Percentiles rank a stretch among this genome's conserved stretches.
phyloP scores from a whole-genome alignment of 73 alveolate species.

The Tetrahymena borealis region DNA sequence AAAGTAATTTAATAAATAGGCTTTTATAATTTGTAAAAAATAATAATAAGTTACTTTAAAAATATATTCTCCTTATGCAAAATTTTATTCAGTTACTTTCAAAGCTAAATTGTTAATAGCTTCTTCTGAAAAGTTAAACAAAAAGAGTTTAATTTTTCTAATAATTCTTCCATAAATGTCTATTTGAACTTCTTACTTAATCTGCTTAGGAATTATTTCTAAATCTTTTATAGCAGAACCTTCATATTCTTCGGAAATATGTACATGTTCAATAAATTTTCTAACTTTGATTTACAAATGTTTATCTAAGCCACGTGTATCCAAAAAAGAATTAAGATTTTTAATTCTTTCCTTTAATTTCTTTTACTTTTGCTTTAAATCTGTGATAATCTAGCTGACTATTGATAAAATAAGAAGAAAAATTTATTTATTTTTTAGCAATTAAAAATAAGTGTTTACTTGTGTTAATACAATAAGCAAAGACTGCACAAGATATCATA shows the following conservation, averaged over 20 bases:
- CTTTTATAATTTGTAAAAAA: too few species aligned
- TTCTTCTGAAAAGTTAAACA: neutral
- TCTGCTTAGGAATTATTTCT: neutral
- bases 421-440: neutral
- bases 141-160: neutral
- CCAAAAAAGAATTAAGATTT: neutral
- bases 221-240: neutral
- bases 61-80: neutral
- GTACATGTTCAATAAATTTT: neutral
- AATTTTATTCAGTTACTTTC: neutral
- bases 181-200: neutral
- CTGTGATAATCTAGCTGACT: neutral
- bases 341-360: neutral
- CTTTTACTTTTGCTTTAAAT: neutral
- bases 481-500: neutral
- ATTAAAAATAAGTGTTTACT: neutral
- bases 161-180: neutral
- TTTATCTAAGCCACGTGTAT: neutral
- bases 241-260: neutral
- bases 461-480: neutral
- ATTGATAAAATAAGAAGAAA: neutral
- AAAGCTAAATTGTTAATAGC: neutral
- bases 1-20: neutral
- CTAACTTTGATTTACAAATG: neutral
- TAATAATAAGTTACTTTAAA: too few species aligned